A percentile compares a stretch with the other conserved stretches of the same genome.
Conservation (phyloP, 116 monocot genomes). For the Papilionanthe hybrid region DNA sequence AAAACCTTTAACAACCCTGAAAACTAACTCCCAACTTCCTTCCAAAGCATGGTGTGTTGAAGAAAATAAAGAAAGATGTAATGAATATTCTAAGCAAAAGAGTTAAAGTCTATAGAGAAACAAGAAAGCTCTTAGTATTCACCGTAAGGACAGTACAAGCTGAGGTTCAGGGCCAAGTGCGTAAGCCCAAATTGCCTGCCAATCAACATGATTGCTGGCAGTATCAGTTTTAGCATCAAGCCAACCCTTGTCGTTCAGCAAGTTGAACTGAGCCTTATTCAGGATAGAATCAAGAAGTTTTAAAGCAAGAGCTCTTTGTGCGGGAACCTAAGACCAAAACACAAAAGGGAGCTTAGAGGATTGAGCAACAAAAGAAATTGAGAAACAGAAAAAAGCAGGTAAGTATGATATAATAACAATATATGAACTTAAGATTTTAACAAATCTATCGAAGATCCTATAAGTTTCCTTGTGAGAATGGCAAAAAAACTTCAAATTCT, state of each 20-base stretch:
- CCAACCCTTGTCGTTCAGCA: conserved; percentile 35
- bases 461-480: too few relatives aligned
- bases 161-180: conserved; percentile 94
- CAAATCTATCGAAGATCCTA: too few relatives aligned
- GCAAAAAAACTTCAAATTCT: too few relatives aligned
- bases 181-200: conserved; percentile 98
- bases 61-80: neutral
- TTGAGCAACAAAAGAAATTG: too few relatives aligned
- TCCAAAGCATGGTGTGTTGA: neutral
- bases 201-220: conserved; percentile 39
- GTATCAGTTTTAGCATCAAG: conserved; percentile 13
- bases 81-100: neutral
- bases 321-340: conserved; percentile 60
- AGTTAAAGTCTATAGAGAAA: conserved; percentile 1
- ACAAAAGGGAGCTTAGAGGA: neutral
- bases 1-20: neutral
- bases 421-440: neutral
- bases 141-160: conserved; percentile 75
- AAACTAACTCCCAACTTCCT: neutral
- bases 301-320: conserved; percentile 75
- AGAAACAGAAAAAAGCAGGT: neutral
- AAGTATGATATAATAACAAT: neutral
- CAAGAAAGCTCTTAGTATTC: conserved; percentile 11
- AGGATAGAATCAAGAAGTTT: conserved; percentile 72
- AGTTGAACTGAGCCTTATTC: conserved; percentile 49